A percentile compares a stretch with the other conserved stretches of the same genome.
Conservation (phyloP, 352 stramenopile genomes). For the Phytophthora cactorum region DNA sequence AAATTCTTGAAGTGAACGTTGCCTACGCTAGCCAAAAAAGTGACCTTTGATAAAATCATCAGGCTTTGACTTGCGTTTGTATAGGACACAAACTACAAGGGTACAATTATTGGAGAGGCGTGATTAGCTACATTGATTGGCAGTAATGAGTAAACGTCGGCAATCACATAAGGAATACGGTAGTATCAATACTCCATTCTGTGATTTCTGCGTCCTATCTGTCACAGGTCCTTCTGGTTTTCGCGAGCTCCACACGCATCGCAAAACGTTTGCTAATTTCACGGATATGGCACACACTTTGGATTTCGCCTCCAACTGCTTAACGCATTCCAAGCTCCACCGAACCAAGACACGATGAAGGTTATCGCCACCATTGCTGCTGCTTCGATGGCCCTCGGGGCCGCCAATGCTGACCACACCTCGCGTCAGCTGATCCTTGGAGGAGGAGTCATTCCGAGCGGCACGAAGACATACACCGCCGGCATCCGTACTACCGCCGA, state of each 20-base stretch:
- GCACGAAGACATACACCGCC: conserved; percentile 40
- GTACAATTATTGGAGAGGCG: no score
- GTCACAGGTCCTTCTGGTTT: background rate
- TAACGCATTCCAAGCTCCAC: conserved; percentile 1
- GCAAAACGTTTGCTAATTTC: conserved; percentile 5
- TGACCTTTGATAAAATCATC: no score
- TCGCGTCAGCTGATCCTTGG: conserved; percentile 14
- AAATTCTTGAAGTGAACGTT: no score
- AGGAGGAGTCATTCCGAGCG: conserved; percentile 29
- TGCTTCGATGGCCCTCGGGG: background rate
- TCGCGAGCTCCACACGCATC: background rate
- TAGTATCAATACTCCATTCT: background rate
- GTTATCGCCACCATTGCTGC: conserved; percentile 8
- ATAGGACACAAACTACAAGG: no score
- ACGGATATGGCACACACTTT: conserved; percentile 2
- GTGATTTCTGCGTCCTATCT: background rate
- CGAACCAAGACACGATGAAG: conserved; percentile 8
- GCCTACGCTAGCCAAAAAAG: no score
- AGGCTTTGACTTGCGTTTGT: no score
- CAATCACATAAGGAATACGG: no score
- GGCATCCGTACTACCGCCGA: conserved; percentile 17
- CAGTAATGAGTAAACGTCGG: no score
- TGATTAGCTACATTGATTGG: no score
- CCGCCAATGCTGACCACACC: conserved; percentile 5
- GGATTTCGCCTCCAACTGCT: conserved; percentile 7